A percentile compares a stretch with the other conserved stretches of the same genome.
These are phyloP conservation scores for Ilyonectria mors-panacis DNA, from an alignment of 2,329 filamentous ascomycete genomes.

Conservation along the genomic window DNA sequence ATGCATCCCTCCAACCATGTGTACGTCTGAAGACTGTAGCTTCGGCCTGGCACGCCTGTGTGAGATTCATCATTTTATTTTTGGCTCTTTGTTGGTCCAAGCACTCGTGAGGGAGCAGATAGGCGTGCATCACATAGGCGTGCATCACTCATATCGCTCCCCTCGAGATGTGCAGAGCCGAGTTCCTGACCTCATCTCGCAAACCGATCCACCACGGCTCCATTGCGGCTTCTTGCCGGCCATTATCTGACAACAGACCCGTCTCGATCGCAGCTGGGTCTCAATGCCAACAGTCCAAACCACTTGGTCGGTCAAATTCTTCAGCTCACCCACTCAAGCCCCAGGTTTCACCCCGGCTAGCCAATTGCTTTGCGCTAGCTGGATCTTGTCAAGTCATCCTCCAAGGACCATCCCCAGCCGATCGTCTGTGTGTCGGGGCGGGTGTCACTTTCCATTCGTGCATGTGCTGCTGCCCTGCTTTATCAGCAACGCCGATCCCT, in stretches of 20 bases:
- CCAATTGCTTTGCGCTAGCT: slow-evolving; percentile 5
- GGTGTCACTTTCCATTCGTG: slow-evolving; percentile 19
- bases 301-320: slow-evolving; percentile 25
- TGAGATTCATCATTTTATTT: not conserved
- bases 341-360: slow-evolving; percentile 6
- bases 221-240: slow-evolving; percentile 36
- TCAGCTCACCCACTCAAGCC: slow-evolving; percentile 6
- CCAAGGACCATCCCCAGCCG: slow-evolving; percentile 15
- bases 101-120: not conserved
- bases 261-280: slow-evolving; percentile 27
- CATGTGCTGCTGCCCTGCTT: slow-evolving; percentile 14
- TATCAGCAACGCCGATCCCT: slow-evolving; percentile 9
- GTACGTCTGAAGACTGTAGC: not conserved
- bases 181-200: slow-evolving; percentile 1
- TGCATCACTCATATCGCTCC: not conserved
- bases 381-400: slow-evolving; percentile 7
- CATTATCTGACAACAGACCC: slow-evolving; percentile 15
- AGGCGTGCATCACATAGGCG: not conserved
- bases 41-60: not conserved
- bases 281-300: slow-evolving; percentile 20
- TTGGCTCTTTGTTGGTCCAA: not conserved
- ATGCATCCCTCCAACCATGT: not conserved
- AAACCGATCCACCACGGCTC: slow-evolving; percentile 23
- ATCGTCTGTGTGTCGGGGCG: slow-evolving; percentile 19
- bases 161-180: not conserved